Evolutionary conservation across 352 stramenopile species (phyloP).

Genomic region (Globisporangium okanoganense): DNA sequence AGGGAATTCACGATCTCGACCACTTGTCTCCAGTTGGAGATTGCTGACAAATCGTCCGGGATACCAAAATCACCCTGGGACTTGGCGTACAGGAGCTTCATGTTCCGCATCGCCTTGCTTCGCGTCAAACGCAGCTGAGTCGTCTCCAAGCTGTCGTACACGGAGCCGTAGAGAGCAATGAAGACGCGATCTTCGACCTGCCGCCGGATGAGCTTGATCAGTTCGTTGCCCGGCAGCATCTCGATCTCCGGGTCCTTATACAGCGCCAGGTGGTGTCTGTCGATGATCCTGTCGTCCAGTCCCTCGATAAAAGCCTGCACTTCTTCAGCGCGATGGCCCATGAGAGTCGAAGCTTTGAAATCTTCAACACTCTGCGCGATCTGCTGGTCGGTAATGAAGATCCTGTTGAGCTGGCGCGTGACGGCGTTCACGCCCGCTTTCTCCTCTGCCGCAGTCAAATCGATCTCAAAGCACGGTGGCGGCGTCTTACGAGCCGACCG

Average conservation of each 20-base stretch:
- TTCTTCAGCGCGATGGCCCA: conserved; percentile 40
- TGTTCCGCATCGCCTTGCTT: conserved; percentile 36
- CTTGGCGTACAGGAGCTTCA: conserved; percentile 59
- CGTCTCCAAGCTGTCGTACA: conserved; percentile 59
- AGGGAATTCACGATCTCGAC: conserved; percentile 56
- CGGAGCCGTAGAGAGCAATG: conserved; percentile 42
- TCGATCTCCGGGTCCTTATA: conserved; percentile 61
- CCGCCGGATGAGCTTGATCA: conserved; percentile 69
- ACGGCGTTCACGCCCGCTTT: conserved; percentile 46
- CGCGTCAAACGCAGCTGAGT: conserved; percentile 30
- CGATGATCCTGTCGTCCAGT: conserved; percentile 68
- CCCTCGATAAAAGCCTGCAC: conserved; percentile 61
- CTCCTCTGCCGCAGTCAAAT: conserved; percentile 59
- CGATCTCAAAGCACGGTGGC: conserved; percentile 56
- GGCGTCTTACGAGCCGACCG: conserved; percentile 37
- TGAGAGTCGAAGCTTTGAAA: conserved; percentile 42
- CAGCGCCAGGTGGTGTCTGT: conserved; percentile 55
- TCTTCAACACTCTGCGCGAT: conserved; percentile 45
- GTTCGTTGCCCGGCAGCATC: conserved; percentile 65
- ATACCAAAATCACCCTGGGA: conserved; percentile 61
- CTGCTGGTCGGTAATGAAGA: conserved; percentile 64
- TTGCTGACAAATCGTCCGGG: conserved; percentile 45
- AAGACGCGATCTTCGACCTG: conserved; percentile 83
- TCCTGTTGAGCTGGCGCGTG: conserved; percentile 71
- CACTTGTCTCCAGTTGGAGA: conserved; percentile 56